Conservation (phyloP, 106 monocot genomes). For the Acorus calamus region DNA sequence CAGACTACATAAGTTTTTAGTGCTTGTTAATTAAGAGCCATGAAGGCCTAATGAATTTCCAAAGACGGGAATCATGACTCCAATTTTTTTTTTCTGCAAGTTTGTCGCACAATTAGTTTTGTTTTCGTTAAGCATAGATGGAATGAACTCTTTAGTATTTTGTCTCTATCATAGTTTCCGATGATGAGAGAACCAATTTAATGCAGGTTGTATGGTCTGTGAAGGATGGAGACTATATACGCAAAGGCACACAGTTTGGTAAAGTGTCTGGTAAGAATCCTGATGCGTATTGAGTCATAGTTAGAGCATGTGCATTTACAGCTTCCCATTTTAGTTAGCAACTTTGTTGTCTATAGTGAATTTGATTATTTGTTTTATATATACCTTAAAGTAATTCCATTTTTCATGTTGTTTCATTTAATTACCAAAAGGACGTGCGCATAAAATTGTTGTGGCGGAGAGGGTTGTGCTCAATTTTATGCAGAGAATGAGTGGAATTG, state of each 20-base stretch:
- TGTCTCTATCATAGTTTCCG: no score
- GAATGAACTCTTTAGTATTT: no score
- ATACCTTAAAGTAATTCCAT: neutral
- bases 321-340: no score
- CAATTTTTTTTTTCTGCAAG: no score
- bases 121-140: no score
- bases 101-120: no score
- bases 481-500: constrained; percentile 99
- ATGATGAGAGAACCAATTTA: neutral
- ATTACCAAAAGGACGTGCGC: constrained; percentile 46
- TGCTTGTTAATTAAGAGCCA: neutral
- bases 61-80: no score
- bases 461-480: constrained; percentile 97
- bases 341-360: no score
- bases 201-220: constrained; percentile 71
- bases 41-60: no score
- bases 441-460: constrained; percentile 87
- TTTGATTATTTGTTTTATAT: no score
- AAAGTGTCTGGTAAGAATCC: constrained; percentile 67
- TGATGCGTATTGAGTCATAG: neutral
- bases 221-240: constrained; percentile 63
- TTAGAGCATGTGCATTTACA: neutral
- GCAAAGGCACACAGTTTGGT: constrained; percentile 77
- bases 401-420: constrained; percentile 3
- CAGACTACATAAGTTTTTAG: neutral